These are phyloP conservation scores for Mesembryanthemum crystallinum DNA, from an alignment of 148 eudicot genomes.

Conservation along the genomic window DNA sequence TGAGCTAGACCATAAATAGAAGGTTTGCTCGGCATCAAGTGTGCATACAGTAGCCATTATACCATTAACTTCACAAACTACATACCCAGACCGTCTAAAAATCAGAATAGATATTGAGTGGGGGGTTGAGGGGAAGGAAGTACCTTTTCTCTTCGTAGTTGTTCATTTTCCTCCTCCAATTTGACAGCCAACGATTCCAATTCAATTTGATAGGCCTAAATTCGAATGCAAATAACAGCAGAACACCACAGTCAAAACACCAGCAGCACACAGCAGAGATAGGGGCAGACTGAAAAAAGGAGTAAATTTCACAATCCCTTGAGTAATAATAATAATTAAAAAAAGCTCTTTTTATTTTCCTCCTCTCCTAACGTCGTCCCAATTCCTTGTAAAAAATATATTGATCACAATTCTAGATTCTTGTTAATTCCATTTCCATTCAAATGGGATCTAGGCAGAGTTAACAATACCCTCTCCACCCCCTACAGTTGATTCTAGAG, in stretches of 20 bases:
- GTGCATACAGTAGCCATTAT: not conserved
- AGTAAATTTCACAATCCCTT: not conserved
- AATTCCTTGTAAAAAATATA: not conserved
- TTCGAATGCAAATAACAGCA: constrained; percentile 7
- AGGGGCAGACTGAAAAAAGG: not conserved
- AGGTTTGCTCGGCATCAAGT: too few species aligned
- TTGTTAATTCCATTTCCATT: not conserved
- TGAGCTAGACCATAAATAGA: too few species aligned
- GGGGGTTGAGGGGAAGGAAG: not conserved
- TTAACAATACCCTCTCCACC: not conserved
- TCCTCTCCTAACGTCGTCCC: not conserved
- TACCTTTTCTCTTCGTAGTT: constrained; percentile 72
- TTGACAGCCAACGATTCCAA: constrained; percentile 75
- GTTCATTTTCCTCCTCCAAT: constrained; percentile 81
- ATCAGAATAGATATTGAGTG: not conserved
- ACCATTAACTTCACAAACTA: not conserved
- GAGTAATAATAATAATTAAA: not conserved
- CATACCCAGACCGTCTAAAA: not conserved
- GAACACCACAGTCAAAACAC: not conserved
- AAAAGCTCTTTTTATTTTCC: not conserved
- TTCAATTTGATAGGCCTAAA: constrained; percentile 83
- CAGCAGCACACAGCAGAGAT: constrained; percentile 4
- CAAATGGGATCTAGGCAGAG: not conserved
- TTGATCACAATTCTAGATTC: not conserved
- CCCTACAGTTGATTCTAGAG: not conserved